phyloP scores from a whole-genome alignment of 371 early-diverging fungal genomes.

The Actinomortierella ambigua region DNA sequence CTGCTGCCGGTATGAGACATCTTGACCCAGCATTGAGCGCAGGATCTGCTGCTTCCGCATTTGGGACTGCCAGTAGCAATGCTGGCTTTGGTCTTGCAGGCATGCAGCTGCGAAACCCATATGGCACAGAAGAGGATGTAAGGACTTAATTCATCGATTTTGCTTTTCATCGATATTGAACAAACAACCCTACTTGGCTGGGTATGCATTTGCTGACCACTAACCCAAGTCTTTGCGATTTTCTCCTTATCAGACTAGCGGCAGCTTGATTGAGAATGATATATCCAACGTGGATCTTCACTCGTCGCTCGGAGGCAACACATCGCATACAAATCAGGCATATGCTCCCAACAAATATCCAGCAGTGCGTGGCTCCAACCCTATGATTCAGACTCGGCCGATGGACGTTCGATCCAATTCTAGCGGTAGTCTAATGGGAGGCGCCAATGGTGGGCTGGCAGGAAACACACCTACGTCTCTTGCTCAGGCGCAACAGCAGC shows the following conservation, averaged over 20 bases:
- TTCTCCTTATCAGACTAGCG: neutral
- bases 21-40: constrained; percentile 18
- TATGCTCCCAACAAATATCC: too few species aligned
- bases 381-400: too few species aligned
- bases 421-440: constrained; percentile 13
- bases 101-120: constrained; percentile 25
- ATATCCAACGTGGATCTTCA: neutral
- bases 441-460: neutral
- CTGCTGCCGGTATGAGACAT: constrained; percentile 21
- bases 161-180: neutral
- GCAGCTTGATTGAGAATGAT: neutral
- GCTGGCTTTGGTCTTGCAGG: constrained; percentile 22
- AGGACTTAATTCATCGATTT: neutral
- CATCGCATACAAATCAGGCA: constrained; percentile 3
- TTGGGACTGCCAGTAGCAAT: constrained; percentile 16
- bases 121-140: constrained; percentile 43
- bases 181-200: too few species aligned
- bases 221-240: neutral
- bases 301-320: neutral
- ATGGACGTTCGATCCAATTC: constrained; percentile 24
- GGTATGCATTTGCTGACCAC: too few species aligned
- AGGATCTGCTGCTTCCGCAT: constrained; percentile 19
- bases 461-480: constrained; percentile 31
- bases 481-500: constrained; percentile 36
- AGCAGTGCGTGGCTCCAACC: too few species aligned